Evolutionary conservation across 352 stramenopile species (phyloP).

Genomic region (Blastocystis sp.): DNA sequence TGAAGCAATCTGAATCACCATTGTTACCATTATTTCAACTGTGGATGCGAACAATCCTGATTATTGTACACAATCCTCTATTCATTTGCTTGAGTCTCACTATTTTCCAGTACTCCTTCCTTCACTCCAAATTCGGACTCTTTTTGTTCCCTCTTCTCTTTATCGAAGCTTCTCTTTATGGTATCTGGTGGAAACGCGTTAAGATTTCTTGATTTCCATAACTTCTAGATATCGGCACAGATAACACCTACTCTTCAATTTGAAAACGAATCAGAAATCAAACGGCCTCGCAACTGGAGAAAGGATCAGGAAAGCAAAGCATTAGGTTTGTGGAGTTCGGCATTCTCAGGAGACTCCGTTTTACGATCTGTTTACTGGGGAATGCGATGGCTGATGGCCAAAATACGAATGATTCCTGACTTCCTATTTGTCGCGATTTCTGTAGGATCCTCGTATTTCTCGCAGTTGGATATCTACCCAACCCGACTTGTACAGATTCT

Average conservation of each 20-base stretch:
- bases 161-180: not conserved
- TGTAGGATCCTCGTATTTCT: not conserved
- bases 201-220: not conserved
- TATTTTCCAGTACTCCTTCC: not conserved
- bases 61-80: not conserved
- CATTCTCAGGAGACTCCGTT: constrained; percentile 1
- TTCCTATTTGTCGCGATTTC: not conserved
- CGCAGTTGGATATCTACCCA: not conserved
- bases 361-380: not conserved
- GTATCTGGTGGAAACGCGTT: not conserved
- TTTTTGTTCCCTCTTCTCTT: not conserved
- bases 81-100: not conserved
- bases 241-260: not conserved
- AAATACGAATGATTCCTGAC: not conserved
- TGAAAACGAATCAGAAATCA: not conserved
- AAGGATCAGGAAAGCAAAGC: not conserved
- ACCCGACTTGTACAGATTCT: too few species aligned
- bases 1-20: not conserved
- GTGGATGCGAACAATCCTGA: not conserved
- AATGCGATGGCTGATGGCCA: not conserved
- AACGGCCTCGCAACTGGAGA: not conserved
- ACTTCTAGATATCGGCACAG: not conserved
- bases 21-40: not conserved
- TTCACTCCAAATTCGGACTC: not conserved
- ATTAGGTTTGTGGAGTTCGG: not conserved